Percentiles rank a stretch among this genome's conserved stretches.
Evolutionary conservation across 495 filamentous ascomycete species (phyloP).

Genomic region (Aspergillus taichungensis): DNA sequence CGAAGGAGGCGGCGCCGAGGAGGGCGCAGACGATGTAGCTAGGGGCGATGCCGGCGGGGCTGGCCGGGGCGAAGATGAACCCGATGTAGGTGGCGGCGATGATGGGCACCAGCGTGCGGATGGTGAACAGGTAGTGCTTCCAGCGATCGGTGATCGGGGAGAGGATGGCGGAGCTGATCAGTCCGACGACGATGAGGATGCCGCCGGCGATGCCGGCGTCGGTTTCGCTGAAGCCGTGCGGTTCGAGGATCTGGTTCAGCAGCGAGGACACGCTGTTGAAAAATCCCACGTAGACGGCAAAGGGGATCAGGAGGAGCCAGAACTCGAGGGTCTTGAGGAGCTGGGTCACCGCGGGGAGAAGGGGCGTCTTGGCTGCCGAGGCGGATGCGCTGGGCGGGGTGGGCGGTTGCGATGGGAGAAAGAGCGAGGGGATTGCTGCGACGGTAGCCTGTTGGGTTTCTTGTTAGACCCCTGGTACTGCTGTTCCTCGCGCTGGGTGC

Average conservation of each 20-base stretch:
- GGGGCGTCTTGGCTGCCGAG: constrained; percentile 38
- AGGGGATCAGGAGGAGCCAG: constrained; percentile 68
- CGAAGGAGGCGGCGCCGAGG: constrained; percentile 74
- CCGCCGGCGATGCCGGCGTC: constrained; percentile 86
- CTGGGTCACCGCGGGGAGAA: constrained; percentile 34
- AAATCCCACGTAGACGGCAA: constrained; percentile 76
- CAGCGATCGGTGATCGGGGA: constrained; percentile 78
- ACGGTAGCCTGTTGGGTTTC: constrained; percentile 51
- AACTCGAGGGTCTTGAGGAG: constrained; percentile 56
- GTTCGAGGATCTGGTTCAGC: constrained; percentile 80
- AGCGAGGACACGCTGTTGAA: constrained; percentile 90
- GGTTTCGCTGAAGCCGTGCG: constrained; percentile 70
- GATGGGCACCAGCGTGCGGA: constrained; percentile 69
- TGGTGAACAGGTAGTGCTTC: constrained; percentile 66
- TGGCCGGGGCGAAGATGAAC: constrained; percentile 73
- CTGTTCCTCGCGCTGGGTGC: constrained; percentile 10
- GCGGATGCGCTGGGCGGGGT: constrained; percentile 57
- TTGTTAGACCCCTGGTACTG: not conserved
- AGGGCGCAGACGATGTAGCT: constrained; percentile 55
- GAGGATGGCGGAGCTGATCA: constrained; percentile 64
- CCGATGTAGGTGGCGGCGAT: constrained; percentile 63
- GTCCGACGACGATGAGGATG: constrained; percentile 79
- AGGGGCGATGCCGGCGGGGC: constrained; percentile 56
- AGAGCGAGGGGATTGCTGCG: constrained; percentile 68
- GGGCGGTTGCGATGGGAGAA: constrained; percentile 72